Percentiles rank a stretch among this genome's conserved stretches.
These are phyloP conservation scores for Canavalia ensiformis DNA, from an alignment of 306 rosid species.

Conservation along the genomic window DNA sequence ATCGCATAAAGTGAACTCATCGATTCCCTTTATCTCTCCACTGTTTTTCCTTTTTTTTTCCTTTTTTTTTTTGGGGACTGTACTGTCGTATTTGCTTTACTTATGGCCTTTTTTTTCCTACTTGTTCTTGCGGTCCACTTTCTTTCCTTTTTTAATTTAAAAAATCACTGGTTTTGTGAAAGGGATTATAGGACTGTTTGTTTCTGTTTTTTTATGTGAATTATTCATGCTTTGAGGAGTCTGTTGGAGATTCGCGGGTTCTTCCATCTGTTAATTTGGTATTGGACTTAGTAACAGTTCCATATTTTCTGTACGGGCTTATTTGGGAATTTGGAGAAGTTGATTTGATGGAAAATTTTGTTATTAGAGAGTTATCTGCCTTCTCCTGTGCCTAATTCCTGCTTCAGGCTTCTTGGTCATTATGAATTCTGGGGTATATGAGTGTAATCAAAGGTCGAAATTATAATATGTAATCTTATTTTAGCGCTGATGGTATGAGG, in stretches of 20 bases:
- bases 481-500: slow-evolving; percentile 26
- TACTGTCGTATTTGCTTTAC: too few relatives aligned
- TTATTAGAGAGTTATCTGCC: slow-evolving; percentile 7
- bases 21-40: slow-evolving; percentile 5
- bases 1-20: slow-evolving; percentile 5
- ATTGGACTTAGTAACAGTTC: neutral
- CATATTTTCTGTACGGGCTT: neutral
- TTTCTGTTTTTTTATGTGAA: neutral
- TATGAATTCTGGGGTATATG: slow-evolving; percentile 10
- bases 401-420: neutral
- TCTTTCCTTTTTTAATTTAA: neutral
- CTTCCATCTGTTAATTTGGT: neutral
- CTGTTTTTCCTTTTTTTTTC: neutral
- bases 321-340: slow-evolving; percentile 7
- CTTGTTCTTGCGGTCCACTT: too few relatives aligned
- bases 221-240: neutral
- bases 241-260: slow-evolving; percentile 6
- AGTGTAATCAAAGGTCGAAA: neutral
- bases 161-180: neutral
- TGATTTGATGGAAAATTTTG: slow-evolving; percentile 23
- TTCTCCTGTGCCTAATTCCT: neutral
- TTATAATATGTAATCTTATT: neutral
- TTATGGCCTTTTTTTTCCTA: too few relatives aligned
- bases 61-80: neutral
- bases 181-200: neutral